These are phyloP conservation scores for Asterionellopsis glacialis DNA, from an alignment of 108 stramenopile species.

Conservation along the genomic window DNA sequence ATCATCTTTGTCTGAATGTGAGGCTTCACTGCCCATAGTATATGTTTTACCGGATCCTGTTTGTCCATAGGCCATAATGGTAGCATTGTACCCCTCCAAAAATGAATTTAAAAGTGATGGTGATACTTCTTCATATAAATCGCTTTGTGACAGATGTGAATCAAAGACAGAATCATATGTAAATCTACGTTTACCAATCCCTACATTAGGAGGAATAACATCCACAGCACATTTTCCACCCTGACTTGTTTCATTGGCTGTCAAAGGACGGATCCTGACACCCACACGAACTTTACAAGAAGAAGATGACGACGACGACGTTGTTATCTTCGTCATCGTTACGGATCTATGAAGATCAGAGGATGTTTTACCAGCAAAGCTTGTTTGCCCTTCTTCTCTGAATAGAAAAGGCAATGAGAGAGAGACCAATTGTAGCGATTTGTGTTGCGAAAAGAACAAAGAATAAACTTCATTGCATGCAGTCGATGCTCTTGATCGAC, in stretches of 20 bases:
- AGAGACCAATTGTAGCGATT: too few relatives aligned
- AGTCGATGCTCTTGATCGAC: background rate
- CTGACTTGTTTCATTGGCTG: conserved; percentile 57
- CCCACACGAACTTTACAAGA: conserved; percentile 75
- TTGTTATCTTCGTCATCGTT: background rate
- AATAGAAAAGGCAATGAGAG: too few relatives aligned
- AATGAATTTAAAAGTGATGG: conserved; percentile 64
- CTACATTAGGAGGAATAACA: conserved; percentile 34
- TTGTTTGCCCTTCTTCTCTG: too few relatives aligned
- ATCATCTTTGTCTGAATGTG: conserved; percentile 31
- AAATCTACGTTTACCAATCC: conserved; percentile 56
- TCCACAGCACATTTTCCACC: conserved; percentile 57
- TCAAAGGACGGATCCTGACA: conserved; percentile 75
- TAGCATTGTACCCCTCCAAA: conserved; percentile 89
- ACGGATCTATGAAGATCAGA: background rate
- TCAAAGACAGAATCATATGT: conserved; percentile 83
- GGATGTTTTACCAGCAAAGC: too few relatives aligned
- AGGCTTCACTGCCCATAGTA: conserved; percentile 85
- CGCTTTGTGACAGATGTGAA: conserved; percentile 33
- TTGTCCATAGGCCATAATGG: conserved; percentile 90
- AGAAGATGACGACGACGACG: background rate
- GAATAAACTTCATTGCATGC: background rate
- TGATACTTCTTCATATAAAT: conserved; percentile 64
- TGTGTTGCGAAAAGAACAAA: too few relatives aligned
- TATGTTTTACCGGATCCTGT: conserved; percentile 86